Evolutionary conservation across 306 rosid genomes (phyloP).

Genomic region (Trichosanthes cucumerina): DNA sequence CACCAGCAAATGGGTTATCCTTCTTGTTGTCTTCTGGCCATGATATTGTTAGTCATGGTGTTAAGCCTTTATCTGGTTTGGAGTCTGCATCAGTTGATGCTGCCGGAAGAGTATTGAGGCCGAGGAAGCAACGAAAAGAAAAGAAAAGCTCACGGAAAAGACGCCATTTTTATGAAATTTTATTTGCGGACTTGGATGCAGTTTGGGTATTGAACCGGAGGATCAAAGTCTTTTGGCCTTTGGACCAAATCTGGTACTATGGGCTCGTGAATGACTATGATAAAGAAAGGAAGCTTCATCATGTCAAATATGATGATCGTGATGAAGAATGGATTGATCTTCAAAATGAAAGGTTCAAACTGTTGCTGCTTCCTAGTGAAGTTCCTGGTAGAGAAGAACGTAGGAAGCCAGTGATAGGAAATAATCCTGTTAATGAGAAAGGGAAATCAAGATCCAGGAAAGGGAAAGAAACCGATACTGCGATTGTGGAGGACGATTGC

Average conservation of each 20-base stretch:
- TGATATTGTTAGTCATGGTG: slow-evolving; percentile 34
- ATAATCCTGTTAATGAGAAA: slow-evolving; percentile 30
- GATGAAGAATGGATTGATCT: slow-evolving; percentile 96
- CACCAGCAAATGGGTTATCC: slow-evolving; percentile 42
- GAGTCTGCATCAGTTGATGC: slow-evolving; percentile 65
- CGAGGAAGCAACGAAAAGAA: slow-evolving; percentile 55
- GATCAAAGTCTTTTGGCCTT: slow-evolving; percentile 91
- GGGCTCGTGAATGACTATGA: slow-evolving; percentile 69
- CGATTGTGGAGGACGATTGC: slow-evolving; percentile 35
- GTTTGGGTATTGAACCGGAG: slow-evolving; percentile 60
- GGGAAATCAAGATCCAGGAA: slow-evolving; percentile 33
- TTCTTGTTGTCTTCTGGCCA: slow-evolving; percentile 36
- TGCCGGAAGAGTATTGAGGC: slow-evolving; percentile 66
- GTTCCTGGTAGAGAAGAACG: slow-evolving; percentile 50
- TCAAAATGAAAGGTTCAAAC: slow-evolving; percentile 83
- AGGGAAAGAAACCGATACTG: slow-evolving; percentile 33
- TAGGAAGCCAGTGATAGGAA: slow-evolving; percentile 23
- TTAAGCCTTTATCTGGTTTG: slow-evolving; percentile 43
- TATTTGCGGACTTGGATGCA: slow-evolving; percentile 49
- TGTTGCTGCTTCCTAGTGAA: slow-evolving; percentile 78
- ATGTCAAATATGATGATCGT: slow-evolving; percentile 87
- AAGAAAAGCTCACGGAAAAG: slow-evolving; percentile 57
- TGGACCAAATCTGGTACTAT: slow-evolving; percentile 91
- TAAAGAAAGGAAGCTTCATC: slow-evolving; percentile 51
- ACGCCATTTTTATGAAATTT: slow-evolving; percentile 86